Evolutionary conservation across 2,329 filamentous ascomycete species (phyloP), one percentile per base, ranked within the genome.

Genomic region (Macrophomina pseudophaseolina): DNA sequence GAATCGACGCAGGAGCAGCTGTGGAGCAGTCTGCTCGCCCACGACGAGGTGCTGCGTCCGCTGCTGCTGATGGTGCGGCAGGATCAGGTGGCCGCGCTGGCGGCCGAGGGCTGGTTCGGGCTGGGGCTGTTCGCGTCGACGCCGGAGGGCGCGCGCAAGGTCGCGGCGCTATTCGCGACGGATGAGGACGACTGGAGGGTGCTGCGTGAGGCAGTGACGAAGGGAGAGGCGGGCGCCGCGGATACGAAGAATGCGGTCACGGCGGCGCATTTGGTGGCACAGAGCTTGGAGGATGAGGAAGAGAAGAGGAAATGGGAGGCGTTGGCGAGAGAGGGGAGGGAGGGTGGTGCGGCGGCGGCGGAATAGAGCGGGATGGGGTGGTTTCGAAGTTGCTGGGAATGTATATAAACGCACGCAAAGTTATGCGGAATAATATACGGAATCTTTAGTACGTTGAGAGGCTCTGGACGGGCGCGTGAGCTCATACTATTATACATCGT

Each of bases 41-140:
- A 42, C 40, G 28, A 28, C 12, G 65, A 56, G n/a, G 40, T 63
- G 9, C 44, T 40, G 4, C 49, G 48, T 18, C 65, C 65, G 18
- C 58, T 66, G 11, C 16, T 42, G 48, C 58, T 66, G 46, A 66
- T 66, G 65, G 65, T 63, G 28, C 56, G 52, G 16, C 65, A 66
- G 28, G 56, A 63, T 11, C 65, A 66, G 49, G 58, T 66, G 38
- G 48, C 56, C 7, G 58, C 58, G 23, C 52, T 66, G 28, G 49
- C 48, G 38, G 40, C 65, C 18, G 65, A 66, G 48, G 65, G 46
- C 18, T 63, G 56, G 65, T 63, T 66, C 16, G 65, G 65, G 14
- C 46, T 66, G n/a, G 58, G 65, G 5, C n/a, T 66, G 35, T 38
- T 66, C 38, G 65, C 65, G 30, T n/a, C 33, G 14, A 14, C 48